Base-by-base conservation (phyloP, 768 basidiomycete genomes). In the Exsudoporus frostii region DNA sequence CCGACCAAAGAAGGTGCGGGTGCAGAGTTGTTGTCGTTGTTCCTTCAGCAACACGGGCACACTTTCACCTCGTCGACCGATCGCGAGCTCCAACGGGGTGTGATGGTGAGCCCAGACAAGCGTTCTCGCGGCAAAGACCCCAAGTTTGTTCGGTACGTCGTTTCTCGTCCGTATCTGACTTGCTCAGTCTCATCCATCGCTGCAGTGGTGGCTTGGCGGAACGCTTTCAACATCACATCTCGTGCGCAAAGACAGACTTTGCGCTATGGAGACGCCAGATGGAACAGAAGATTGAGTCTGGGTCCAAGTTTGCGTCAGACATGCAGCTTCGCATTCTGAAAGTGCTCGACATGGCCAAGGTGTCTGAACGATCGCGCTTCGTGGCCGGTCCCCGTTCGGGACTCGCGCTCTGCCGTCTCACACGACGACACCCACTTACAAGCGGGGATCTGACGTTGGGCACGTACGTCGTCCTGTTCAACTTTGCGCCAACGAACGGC, bases 61-160 rank as follows among this genome's bases (percentile, higher is more conserved):
- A 72, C 44, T 48, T 77, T 58, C 65, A 73, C 62, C 3, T 71
- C 73, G 8, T 57, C 65, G 25, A 65, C 68, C 15, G 72, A 75
- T 42, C 64, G 62, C 2, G 74, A 79, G 56, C 62, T 73, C 2
- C 70, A 71, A 11, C 75, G 81, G n/a, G 84, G 82, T 1, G 59
- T 86, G 36, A 75, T 75, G 54, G 60, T 83, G 48, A 86, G 83
- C 65, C 85, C 85, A 0, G 75, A 80, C 57, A 86, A 85, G 67
- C 68, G 68, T 20, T 69, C 69, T 34, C 73, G 71, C 44, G 72
- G 71, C 15, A 77, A 75, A 62, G 73, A 69, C 25, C 65, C 69
- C 29, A 82, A 76, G 57, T 78, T 78, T 39, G 45, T 76, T 38
- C 74, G 80, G 84, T 84, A 54, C 39, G 76, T 71, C 45, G 25